Evolutionary conservation across 2,329 filamentous ascomycete species (phyloP).

Genomic region (Alternaria consortialis): DNA sequence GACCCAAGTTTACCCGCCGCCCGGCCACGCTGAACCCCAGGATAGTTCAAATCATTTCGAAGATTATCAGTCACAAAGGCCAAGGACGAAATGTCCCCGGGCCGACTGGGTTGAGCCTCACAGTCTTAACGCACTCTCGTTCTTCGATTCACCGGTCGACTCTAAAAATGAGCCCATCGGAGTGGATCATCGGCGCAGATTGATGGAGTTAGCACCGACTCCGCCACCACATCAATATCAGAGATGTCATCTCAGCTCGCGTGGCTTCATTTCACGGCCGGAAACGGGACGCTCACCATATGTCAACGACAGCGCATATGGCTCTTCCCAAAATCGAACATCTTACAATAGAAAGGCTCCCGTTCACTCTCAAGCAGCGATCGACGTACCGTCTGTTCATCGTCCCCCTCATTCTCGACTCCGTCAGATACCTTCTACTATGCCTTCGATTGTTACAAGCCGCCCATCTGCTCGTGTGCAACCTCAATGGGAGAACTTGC

Average conservation of each 20-base stretch:
- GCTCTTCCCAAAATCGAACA: slow-evolving; percentile 7
- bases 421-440: slow-evolving; percentile 24
- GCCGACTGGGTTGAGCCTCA: slow-evolving; percentile 33
- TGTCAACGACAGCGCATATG: slow-evolving; percentile 16
- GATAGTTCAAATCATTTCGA: slow-evolving; percentile 40
- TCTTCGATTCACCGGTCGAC: slow-evolving; percentile 44
- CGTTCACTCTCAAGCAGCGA: slow-evolving; percentile 7
- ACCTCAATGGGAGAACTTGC: slow-evolving; percentile 27
- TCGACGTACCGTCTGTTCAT: slow-evolving; percentile 14
- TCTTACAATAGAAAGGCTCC: slow-evolving; percentile 11
- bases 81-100: slow-evolving; percentile 11
- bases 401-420: slow-evolving; percentile 16
- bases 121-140: slow-evolving; percentile 48
- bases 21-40: slow-evolving; percentile 37
- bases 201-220: slow-evolving; percentile 4
- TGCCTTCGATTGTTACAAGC: slow-evolving; percentile 26
- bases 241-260: slow-evolving; percentile 20
- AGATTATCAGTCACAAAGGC: slow-evolving; percentile 37
- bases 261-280: slow-evolving; percentile 25
- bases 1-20: slow-evolving; percentile 19
- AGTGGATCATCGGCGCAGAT: slow-evolving; percentile 1
- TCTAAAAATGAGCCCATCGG: slow-evolving; percentile 27
- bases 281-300: slow-evolving; percentile 12
- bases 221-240: slow-evolving; percentile 11
- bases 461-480: slow-evolving; percentile 21